Evolutionary conservation across 139 green algal species (phyloP), one percentile per base, ranked within the genome.

Genomic region (Tetradesmus obliquus): DNA sequence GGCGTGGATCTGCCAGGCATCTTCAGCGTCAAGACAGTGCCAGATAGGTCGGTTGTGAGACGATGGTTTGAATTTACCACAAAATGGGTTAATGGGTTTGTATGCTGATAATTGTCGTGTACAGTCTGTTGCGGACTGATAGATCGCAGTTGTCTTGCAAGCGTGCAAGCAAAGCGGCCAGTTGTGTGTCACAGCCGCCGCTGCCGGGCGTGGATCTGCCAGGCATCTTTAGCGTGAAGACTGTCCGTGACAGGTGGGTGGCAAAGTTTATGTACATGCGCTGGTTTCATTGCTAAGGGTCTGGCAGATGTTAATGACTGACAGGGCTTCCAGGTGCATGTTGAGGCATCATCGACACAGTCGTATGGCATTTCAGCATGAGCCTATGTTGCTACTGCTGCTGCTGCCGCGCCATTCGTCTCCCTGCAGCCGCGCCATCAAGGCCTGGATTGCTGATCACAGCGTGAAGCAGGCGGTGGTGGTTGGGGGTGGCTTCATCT

Each of bases 401-500:
- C 32, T 45, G 32, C 32, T 45, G 32, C 32, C 32, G 32, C 32
- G 32, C 32, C 32, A 45, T 45, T 45, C 32, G 32, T 45, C 32
- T 45, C 32, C 32, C 32, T 45, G 91, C 89, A 91, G 86, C 22
- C 87, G 82, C 15, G 86, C 91, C 4, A 91, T 96, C 20, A 95
- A 95, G 90, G 10, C 79, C 6, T 96, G 93, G 93, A 94, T 95
- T 15, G 89, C 79, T 0, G 24, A 90, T 74, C 91, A 93, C 62
- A 58, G 58, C 3, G 94, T 91, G n/a, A 93, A 95, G 91, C 55
- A 24, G 0, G 93, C 93, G 0, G 93, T 94, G 4, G 90, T 96
- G 15, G 87, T 96, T 12, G 94, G 94, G 66, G 93, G 90, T 51
- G 94, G 94, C 55, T 96, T 96, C 92, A 96, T 96, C 72, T 93